Base-by-base conservation (phyloP, 805 yeast genomes). In the Yarrowia sp. region DNA sequence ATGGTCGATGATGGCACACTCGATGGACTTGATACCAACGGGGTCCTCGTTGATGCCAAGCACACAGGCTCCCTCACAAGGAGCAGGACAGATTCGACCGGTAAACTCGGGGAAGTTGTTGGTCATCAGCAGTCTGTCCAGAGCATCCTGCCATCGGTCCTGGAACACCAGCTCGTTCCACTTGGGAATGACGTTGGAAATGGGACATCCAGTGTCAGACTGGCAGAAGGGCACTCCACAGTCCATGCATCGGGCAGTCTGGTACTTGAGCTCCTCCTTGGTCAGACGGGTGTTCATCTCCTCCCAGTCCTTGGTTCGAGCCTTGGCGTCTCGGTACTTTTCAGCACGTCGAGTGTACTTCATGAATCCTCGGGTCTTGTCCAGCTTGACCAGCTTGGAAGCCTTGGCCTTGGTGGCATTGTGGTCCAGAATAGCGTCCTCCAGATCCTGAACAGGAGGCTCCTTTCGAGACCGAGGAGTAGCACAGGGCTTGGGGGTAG, bases 181-280 rank as follows among this genome's bases (percentile, higher is more conserved):
- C 79, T 93, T 92, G 68, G 99, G 99, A 80, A 93, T 93, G 71
- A 93, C 87, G 78, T 93, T 93, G 64, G 98, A 92, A 70, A 93
- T 89, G 64, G 99, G 99, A 80, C 99, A 93, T 67, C 99, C 99
- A 48, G 97, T 89, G 77, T 93, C 98, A 55, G 96, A 88, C 74
- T 93, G 96, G 82, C 99, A 93, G 85, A 93, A 93, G 66, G 99
- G 99, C 71, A 95, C 96, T 81, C 99, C 99, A 82, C 99, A 93
- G 79, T 93, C 98, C 96, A 95, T 93, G 83, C 99, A 93, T 78
- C 99, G 86, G 14, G 98, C 97, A 66, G 98, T 90, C 80, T 93
- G 98, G 75, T 83, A 84, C 75, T 86, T 84, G 73, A 93, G 87
- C 70, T 95, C 98, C 62, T 89, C 92, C 77, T 90, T 89, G 65